These are phyloP conservation scores for Lobulomyces angularis DNA, from an alignment of 192 early-diverging fungal genomes.

Conservation along the genomic window DNA sequence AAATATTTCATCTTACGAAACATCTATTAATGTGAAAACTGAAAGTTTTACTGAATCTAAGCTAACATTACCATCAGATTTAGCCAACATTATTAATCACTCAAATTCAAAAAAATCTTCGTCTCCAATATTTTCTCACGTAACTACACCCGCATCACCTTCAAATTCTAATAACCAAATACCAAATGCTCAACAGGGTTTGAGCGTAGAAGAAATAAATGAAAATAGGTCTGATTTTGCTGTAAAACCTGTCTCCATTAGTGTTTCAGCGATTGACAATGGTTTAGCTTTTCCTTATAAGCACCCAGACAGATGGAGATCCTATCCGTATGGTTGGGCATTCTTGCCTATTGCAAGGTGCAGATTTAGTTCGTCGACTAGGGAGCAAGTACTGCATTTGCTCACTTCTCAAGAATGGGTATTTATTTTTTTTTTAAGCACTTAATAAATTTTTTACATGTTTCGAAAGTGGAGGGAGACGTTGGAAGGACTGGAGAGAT, in stretches of 20 bases:
- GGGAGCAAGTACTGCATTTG: conserved; percentile 50
- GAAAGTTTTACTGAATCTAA: neutral
- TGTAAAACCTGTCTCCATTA: conserved; percentile 33
- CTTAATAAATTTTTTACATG: too few relatives aligned
- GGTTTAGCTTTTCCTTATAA: conserved; percentile 89
- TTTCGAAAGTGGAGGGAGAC: conserved; percentile 74
- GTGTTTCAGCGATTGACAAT: conserved; percentile 83
- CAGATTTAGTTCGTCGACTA: conserved; percentile 60
- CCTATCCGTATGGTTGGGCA: conserved; percentile 87
- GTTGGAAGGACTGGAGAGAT: conserved; percentile 42
- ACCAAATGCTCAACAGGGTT: too few relatives aligned
- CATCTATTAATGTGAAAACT: neutral
- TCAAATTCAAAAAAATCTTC: conserved; percentile 1
- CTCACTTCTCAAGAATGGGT: conserved; percentile 61
- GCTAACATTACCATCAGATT: neutral
- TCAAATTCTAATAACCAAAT: too few relatives aligned
- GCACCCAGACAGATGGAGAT: conserved; percentile 77
- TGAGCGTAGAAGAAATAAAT: too few relatives aligned
- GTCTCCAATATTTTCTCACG: neutral
- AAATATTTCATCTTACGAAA: too few relatives aligned
- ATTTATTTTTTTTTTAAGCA: too few relatives aligned
- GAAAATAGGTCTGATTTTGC: neutral
- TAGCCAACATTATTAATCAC: conserved; percentile 8
- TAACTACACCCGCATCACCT: conserved; percentile 5
- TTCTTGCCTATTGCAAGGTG: conserved; percentile 52